A percentile compares a stretch with the other conserved stretches of the same genome.
Conservation (phyloP, 1,284 basidiomycete genomes). For the Trichosporon coremiiforme region DNA sequence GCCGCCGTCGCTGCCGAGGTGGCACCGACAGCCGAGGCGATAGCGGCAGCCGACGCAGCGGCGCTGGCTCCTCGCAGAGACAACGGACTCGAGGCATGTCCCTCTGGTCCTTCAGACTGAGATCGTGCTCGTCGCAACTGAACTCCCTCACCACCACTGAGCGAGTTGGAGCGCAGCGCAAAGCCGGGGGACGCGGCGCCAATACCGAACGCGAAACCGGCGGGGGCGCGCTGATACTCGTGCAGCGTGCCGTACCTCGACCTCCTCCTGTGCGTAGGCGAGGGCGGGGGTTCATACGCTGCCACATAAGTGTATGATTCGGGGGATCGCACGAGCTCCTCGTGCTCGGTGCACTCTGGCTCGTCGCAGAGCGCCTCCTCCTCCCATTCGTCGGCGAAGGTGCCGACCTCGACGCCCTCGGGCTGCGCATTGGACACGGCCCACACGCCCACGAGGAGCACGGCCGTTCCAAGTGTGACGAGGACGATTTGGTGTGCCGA, state of each 20-base stretch:
- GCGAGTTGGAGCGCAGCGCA: constrained; percentile 44
- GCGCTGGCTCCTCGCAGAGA: not conserved
- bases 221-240: constrained; percentile 43
- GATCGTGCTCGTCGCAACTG: not conserved
- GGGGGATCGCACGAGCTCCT: constrained; percentile 28
- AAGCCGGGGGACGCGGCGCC: constrained; percentile 57
- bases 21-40: not conserved
- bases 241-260: constrained; percentile 55
- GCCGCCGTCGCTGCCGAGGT: too few relatives aligned
- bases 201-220: constrained; percentile 56
- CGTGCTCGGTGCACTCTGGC: constrained; percentile 32
- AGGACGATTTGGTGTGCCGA: constrained; percentile 69
- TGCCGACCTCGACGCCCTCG: constrained; percentile 54
- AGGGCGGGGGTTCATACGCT: constrained; percentile 26
- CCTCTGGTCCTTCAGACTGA: not conserved
- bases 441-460: constrained; percentile 88
- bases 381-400: constrained; percentile 49
- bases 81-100: not conserved
- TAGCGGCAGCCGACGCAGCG: not conserved
- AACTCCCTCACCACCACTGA: constrained; percentile 21
- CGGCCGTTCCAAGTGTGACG: constrained; percentile 74
- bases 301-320: not conserved
- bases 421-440: constrained; percentile 64
- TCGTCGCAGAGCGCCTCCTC: constrained; percentile 31
- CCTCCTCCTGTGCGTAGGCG: constrained; percentile 30